phyloP scores from a whole-genome alignment of 139 green algal species.

The Picochlorum sp. region DNA sequence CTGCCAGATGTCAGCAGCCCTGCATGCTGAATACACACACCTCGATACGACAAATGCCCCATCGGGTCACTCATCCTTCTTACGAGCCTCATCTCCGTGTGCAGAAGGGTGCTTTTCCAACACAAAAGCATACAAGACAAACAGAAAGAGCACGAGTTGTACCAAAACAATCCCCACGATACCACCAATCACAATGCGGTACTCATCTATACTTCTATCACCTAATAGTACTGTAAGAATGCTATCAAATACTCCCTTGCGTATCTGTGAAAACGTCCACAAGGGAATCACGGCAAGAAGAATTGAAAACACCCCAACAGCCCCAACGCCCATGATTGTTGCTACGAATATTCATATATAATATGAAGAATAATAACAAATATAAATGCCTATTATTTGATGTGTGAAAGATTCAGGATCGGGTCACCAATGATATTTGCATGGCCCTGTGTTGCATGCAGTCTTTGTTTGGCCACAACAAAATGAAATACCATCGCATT shows the following conservation, averaged over 20 bases:
- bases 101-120: background rate
- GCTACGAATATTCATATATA: background rate
- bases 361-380: background rate
- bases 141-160: constrained; percentile 12
- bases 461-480: too few species aligned
- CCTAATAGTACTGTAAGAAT: constrained; percentile 2
- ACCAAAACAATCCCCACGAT: constrained; percentile 15
- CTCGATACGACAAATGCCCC: too few species aligned
- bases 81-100: too few species aligned
- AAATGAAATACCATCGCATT: too few species aligned
- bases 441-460: too few species aligned
- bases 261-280: constrained; percentile 3
- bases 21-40: too few species aligned
- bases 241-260: constrained; percentile 16
- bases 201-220: background rate
- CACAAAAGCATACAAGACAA: constrained; percentile 15
- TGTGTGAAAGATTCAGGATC: background rate
- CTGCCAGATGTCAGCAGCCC: background rate
- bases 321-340: constrained; percentile 1
- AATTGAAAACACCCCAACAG: constrained; percentile 19
- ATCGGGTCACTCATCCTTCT: too few species aligned
- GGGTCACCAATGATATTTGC: too few species aligned
- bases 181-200: constrained; percentile 12
- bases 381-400: background rate
- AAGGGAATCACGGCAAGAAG: constrained; percentile 21